Evolutionary conservation across 495 filamentous ascomycete genomes (phyloP), one percentile per base, ranked within the genome.

Genomic region (Daldinia vernicosa): DNA sequence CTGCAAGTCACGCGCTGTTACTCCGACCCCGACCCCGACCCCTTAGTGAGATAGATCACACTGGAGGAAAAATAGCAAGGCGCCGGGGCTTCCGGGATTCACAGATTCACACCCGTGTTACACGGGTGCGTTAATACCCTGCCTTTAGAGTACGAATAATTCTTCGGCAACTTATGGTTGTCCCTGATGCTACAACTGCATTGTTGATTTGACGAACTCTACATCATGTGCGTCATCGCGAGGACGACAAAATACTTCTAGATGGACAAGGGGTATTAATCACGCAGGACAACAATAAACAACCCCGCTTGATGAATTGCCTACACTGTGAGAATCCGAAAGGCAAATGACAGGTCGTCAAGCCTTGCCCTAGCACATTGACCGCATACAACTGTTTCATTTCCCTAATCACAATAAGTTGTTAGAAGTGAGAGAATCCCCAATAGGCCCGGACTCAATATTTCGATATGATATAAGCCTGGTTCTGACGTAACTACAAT

Each of bases 21-120:
- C 24, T 66, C 43, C 62, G 26, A 66, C 24, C 28, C 28, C 52
- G 32, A 51, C 24, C 62, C 43, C 62, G 26, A 66, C 24, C 28
- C 28, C 52, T 24, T 33, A 52, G 53, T 67, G 35, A 71, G 52
- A 54, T 28, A 22, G 30, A 64, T 57, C 27, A 35, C 60, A 62
- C 53, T 14, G 28, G 19, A 32, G n/a, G 55, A 56, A 14, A 40
- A 37, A 60, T 24, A 60, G 14, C 33, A 26, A 65, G 55, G 51
- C 55, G 47, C 57, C 70, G 66, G 65, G 27, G 11, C 65, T 56
- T 58, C 60, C 70, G 66, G 70, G 55, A 66, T 27, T 53, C 50
- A 19, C 50, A 24, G 27, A 30, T 59, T 60, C 43, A 51, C 60
- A 60, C 35, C 66, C 60, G 66, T 43, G 66, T 73, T 53, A 66